Percentiles rank a stretch among this genome's conserved stretches.
phyloP scores from a whole-genome alignment of 495 filamentous ascomycete genomes.

The Daldinia caldariorum region DNA sequence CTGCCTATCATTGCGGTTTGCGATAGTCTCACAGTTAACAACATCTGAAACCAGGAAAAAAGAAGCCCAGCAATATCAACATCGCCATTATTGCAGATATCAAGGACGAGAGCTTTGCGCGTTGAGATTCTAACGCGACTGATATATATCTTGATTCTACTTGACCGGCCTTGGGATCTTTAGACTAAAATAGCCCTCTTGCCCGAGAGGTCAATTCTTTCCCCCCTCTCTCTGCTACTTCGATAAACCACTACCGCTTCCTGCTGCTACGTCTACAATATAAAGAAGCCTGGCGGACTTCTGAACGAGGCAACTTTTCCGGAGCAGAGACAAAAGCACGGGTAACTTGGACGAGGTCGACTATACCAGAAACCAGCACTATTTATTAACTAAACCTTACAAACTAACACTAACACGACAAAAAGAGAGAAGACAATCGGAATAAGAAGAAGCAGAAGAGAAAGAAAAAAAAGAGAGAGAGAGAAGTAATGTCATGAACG shows the following conservation, averaged over 20 bases:
- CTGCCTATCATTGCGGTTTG: conserved; percentile 42
- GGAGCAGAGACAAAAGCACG: conserved; percentile 37
- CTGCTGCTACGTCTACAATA: background rate
- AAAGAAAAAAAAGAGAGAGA: conserved; percentile 2
- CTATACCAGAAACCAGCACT: conserved; percentile 27
- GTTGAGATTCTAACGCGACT: conserved; percentile 15
- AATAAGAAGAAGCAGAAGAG: too few relatives aligned
- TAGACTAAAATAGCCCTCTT: conserved; percentile 28
- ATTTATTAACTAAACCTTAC: conserved; percentile 6
- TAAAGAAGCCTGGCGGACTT: conserved; percentile 37
- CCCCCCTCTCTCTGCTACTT: conserved; percentile 20
- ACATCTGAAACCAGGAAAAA: conserved; percentile 34
- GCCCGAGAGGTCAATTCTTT: conserved; percentile 22
- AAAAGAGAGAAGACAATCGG: background rate
- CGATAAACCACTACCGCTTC: conserved; percentile 18
- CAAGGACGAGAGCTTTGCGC: conserved; percentile 22
- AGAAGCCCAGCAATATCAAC: conserved; percentile 11
- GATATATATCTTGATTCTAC: conserved; percentile 9
- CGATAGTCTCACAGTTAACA: conserved; percentile 38
- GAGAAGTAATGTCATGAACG: conserved; percentile 9
- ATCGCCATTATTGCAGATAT: conserved; percentile 16
- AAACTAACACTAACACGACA: background rate
- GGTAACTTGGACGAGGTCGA: conserved; percentile 21
- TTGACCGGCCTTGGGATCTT: conserved; percentile 16
- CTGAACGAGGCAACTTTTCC: conserved; percentile 40